phyloP scores from a whole-genome alignment of 179 eudicot genomes.

The Nepenthes alata region DNA sequence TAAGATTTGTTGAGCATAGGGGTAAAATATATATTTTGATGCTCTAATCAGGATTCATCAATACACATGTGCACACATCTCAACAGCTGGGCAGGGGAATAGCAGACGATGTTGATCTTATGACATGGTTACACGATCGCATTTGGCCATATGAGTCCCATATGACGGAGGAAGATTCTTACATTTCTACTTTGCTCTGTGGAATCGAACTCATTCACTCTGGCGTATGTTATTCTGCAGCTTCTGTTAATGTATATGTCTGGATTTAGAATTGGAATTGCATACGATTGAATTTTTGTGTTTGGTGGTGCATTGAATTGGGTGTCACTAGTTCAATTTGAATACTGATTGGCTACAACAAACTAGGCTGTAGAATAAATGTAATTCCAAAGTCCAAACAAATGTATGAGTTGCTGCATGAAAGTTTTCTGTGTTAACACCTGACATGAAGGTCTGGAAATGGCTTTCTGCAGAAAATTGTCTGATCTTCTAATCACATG shows the following conservation, averaged over 20 bases:
- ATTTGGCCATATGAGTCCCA: slow-evolving; percentile 91
- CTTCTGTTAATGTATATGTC: neutral
- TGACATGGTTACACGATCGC: slow-evolving; percentile 77
- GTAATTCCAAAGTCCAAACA: no score
- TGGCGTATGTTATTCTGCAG: slow-evolving; percentile 33
- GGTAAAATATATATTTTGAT: neutral
- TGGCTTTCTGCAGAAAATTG: no score
- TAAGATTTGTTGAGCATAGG: no score
- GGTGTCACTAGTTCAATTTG: no score
- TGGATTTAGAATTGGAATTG: no score
- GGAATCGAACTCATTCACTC: slow-evolving; percentile 92
- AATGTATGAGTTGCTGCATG: no score
- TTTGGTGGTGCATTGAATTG: no score
- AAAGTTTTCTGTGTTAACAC: no score
- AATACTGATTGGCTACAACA: no score
- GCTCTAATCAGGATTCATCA: slow-evolving; percentile 41
- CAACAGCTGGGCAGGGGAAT: slow-evolving; percentile 83
- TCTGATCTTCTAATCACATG: no score
- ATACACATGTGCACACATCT: slow-evolving; percentile 89
- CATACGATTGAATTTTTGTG: neutral
- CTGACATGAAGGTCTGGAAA: no score
- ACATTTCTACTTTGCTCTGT: slow-evolving; percentile 71
- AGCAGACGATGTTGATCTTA: slow-evolving; percentile 80
- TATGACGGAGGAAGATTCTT: slow-evolving; percentile 69
- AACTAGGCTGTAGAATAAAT: no score